A percentile compares a stretch with the other conserved stretches of the same genome.
Evolutionary conservation across 805 yeast genomes (phyloP).

Genomic region (Pichia paraexigua): DNA sequence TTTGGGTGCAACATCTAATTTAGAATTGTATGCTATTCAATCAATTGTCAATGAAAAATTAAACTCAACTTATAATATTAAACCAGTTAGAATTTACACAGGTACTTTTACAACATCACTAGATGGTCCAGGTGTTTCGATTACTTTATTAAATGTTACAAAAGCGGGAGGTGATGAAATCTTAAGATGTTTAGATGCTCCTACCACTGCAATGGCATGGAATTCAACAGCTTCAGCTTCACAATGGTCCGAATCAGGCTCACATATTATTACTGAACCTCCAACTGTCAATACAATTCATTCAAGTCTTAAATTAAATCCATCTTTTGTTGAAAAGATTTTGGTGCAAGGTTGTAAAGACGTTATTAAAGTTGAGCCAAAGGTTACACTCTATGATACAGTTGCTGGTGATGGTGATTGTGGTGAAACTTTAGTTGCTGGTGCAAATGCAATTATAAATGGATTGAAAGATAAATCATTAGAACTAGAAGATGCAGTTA

Average conservation of each 20-base stretch:
- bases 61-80: conserved; percentile 42
- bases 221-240: conserved; percentile 32
- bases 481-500: conserved; percentile 41
- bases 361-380: conserved; percentile 63
- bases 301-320: conserved; percentile 24
- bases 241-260: conserved; percentile 14
- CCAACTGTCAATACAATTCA: conserved; percentile 13
- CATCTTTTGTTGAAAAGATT: conserved; percentile 25
- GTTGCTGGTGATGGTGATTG: conserved; percentile 97
- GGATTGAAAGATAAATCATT: conserved; percentile 37
- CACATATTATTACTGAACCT: conserved; percentile 22
- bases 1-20: conserved; percentile 80
- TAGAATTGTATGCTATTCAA: conserved; percentile 70
- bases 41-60: conserved; percentile 48
- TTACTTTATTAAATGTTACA: conserved; percentile 69
- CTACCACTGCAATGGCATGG: conserved; percentile 84
- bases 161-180: conserved; percentile 39
- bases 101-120: conserved; percentile 85
- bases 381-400: conserved; percentile 77
- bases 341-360: conserved; percentile 43
- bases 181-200: conserved; percentile 55
- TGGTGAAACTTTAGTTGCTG: conserved; percentile 82
- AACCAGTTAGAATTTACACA: conserved; percentile 60
- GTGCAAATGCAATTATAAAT: conserved; percentile 63
- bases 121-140: conserved; percentile 86